phyloP scores from a whole-genome alignment of 192 early-diverging fungal genomes.

The Rhizophagus sp. region DNA sequence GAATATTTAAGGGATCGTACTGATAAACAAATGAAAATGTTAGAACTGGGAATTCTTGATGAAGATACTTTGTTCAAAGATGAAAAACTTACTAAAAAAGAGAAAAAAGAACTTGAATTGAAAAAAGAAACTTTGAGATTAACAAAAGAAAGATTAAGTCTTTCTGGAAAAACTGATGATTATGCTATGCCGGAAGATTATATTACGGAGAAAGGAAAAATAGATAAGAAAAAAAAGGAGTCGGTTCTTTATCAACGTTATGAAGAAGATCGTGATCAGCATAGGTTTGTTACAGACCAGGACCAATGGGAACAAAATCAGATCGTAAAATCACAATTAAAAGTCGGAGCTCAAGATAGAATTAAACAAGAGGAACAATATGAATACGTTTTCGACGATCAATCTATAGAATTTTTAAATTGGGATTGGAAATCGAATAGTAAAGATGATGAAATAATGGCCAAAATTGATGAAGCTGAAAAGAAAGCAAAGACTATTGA shows the following conservation, averaged over 20 bases:
- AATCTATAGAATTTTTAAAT: slow-evolving; percentile 87
- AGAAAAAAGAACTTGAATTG: slow-evolving; percentile 75
- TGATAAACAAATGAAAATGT: slow-evolving; percentile 72
- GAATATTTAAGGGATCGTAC: slow-evolving; percentile 90
- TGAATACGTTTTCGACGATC: slow-evolving; percentile 94
- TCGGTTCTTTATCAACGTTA: slow-evolving; percentile 86
- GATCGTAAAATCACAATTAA: slow-evolving; percentile 60
- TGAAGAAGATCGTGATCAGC: slow-evolving; percentile 69
- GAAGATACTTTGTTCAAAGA: slow-evolving; percentile 81
- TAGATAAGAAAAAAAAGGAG: slow-evolving; percentile 93
- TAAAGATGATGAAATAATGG: slow-evolving; percentile 53
- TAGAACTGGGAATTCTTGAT: slow-evolving; percentile 79
- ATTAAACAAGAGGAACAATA: slow-evolving; percentile 63
- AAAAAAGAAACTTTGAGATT: slow-evolving; percentile 83
- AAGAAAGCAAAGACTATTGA: slow-evolving; percentile 66
- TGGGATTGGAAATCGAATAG: slow-evolving; percentile 54
- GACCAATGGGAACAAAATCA: slow-evolving; percentile 92
- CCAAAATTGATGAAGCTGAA: slow-evolving; percentile 64
- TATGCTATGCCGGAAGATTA: slow-evolving; percentile 94
- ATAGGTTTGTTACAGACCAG: slow-evolving; percentile 80
- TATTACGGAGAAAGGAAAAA: slow-evolving; percentile 97
- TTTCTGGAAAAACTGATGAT: slow-evolving; percentile 79
- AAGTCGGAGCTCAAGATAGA: slow-evolving; percentile 55
- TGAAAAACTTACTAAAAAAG: slow-evolving; percentile 75
- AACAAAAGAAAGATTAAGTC: slow-evolving; percentile 79